Base-by-base conservation (phyloP, 208 protist genomes). In the Trypanosoma boissoni region DNA sequence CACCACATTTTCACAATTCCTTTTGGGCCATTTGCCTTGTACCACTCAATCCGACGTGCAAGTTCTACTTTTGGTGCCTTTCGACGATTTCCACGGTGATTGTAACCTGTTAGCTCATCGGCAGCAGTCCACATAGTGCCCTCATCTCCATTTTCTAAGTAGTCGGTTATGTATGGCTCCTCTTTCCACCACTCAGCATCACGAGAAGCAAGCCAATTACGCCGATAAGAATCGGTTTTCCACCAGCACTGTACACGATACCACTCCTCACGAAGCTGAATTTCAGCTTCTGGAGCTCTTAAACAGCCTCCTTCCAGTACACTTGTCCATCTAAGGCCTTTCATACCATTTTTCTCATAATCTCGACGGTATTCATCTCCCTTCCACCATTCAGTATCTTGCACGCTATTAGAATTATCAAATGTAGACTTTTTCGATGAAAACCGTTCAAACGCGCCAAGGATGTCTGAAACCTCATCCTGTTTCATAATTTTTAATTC, bases 111-210 rank as follows among this genome's bases (percentile, higher is more conserved):
- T 23, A 65, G 16, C 32, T 76, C 64, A 63, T 76, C 70, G 27
- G 64, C 64, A 41, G 70, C 70, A 49, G 34, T 76, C 70, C 70
- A 76, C 63, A 67, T 71, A 18, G 4, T 32, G 8, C 70, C 70
- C 29, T 68, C 24, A n/a, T 76, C 57, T 14, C 49, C 57, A 55
- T 76, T 63, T 1, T 71, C 53, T 32, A 72, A 62, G 64, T 64
- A 76, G 52, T 76, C 70, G 2, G 18, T 55, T 34, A 76, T 76
- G 48, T 72, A 76, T 12, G 45, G 28, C 24, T 76, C 70, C 32
- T 76, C 70, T 50, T 76, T 76, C 64, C 70, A 76, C 70, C 70
- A 76, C 45, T 71, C 63, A 27, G 54, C 51, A 50, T 76, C 70
- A 41, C 52, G 45, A 29, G 42, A 71, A 16, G 52, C 64, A 5